A percentile compares a stretch with the other conserved stretches of the same genome.
These are phyloP conservation scores for Gracilaria domingensis DNA, from an alignment of 23 red algal genomes.

Conservation along the genomic window DNA sequence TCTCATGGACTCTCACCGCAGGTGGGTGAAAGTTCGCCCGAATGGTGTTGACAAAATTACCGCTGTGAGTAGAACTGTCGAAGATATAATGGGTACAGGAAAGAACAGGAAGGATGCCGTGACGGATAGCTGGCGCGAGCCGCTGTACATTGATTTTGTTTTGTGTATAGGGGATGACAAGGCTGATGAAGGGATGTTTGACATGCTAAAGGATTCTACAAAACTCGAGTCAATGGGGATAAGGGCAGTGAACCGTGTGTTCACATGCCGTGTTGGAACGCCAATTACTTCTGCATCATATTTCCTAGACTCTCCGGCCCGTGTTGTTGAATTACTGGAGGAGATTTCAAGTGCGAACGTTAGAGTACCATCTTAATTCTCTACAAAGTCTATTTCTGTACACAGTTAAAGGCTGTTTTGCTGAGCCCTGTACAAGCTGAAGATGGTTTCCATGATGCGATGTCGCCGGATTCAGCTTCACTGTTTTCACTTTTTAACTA, in stretches of 20 bases:
- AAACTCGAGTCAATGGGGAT: constrained; percentile 44
- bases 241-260: constrained; percentile 34
- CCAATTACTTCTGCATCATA: constrained; percentile 41
- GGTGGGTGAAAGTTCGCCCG: constrained; percentile 85
- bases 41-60: constrained; percentile 68
- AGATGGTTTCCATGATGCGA: no score
- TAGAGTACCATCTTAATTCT: background rate
- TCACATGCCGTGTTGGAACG: constrained; percentile 57
- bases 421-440: no score
- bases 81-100: constrained; percentile 22
- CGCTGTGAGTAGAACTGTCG: constrained; percentile 67
- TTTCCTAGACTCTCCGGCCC: constrained; percentile 64
- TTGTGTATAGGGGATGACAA: constrained; percentile 86
- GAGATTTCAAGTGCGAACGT: constrained; percentile 15
- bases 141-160: constrained; percentile 67
- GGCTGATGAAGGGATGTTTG: constrained; percentile 87
- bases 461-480: no score
- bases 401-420: background rate
- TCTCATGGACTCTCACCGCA: constrained; percentile 47
- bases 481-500: no score
- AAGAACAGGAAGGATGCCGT: background rate
- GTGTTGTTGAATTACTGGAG: constrained; percentile 49
- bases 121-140: background rate
- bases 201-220: constrained; percentile 54
- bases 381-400: background rate